Percentiles rank a stretch among this genome's conserved stretches.
Evolutionary conservation across 352 stramenopile species (phyloP).

Genomic region (Thraustochytrium sp.): DNA sequence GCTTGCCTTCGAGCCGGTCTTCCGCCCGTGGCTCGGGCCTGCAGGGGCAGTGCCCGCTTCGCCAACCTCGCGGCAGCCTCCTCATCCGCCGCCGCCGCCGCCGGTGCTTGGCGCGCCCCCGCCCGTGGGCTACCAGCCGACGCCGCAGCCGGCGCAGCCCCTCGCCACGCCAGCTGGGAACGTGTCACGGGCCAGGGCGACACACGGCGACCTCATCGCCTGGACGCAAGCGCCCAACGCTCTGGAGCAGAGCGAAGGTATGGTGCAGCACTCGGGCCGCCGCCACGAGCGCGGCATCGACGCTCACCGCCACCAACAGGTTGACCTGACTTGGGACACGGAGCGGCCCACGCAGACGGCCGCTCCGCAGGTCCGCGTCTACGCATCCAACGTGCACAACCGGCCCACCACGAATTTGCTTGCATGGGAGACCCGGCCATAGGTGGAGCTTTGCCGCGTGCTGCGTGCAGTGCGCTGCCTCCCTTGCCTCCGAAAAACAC

Average conservation of each 20-base stretch:
- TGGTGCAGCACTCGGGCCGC: not conserved
- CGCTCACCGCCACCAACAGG: not conserved
- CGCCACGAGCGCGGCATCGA: not conserved
- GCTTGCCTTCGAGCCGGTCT: conserved; percentile 25
- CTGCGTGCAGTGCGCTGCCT: too few relatives aligned
- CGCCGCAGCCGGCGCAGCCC: not conserved
- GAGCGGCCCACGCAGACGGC: not conserved
- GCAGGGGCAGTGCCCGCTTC: not conserved
- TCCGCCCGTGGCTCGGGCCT: not conserved
- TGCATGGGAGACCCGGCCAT: not conserved
- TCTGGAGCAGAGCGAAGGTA: not conserved
- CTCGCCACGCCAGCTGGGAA: not conserved
- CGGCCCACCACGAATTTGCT: not conserved
- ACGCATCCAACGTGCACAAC: not conserved
- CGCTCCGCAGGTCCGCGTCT: not conserved
- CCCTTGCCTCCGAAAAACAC: too few relatives aligned
- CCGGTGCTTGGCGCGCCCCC: not conserved
- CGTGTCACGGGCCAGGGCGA: not conserved
- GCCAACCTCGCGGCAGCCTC: too few relatives aligned
- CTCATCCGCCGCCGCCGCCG: not conserved
- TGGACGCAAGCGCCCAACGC: not conserved
- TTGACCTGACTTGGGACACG: conserved; percentile 18
- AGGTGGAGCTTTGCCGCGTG: too few relatives aligned
- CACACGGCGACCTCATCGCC: conserved; percentile 26
- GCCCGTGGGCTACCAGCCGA: not conserved